These are phyloP conservation scores for Chrysoporthe austroafricana DNA, from an alignment of 2,329 filamentous ascomycete genomes.

Conservation along the genomic window DNA sequence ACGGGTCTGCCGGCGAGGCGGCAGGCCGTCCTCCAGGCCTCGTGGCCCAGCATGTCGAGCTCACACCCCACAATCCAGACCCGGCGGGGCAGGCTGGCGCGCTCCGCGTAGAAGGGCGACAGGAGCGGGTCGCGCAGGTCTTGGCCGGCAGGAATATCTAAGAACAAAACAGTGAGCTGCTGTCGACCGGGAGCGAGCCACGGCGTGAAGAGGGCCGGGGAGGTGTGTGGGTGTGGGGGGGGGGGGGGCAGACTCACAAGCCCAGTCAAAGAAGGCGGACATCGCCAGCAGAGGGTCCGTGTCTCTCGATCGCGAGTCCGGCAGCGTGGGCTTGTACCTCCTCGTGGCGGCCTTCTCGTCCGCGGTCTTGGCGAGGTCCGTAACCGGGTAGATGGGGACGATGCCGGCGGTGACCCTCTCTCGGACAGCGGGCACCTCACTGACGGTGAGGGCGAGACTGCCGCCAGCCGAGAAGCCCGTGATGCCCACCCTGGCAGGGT, in stretches of 20 bases:
- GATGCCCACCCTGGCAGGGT: conserved; percentile 45
- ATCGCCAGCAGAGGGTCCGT: conserved; percentile 37
- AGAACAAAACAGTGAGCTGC: too few relatives aligned
- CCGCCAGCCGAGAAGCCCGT: conserved; percentile 57
- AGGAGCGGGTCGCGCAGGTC: conserved; percentile 45
- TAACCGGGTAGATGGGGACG: conserved; percentile 49
- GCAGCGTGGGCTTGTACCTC: conserved; percentile 42
- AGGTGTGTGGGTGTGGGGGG: not conserved
- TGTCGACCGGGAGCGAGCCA: not conserved
- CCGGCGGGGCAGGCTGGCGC: conserved; percentile 43
- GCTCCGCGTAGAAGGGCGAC: conserved; percentile 42
- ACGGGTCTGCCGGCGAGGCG: conserved; percentile 39
- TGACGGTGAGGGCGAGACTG: conserved; percentile 48
- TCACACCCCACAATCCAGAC: conserved; percentile 50
- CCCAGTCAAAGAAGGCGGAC: conserved; percentile 45
- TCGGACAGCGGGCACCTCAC: conserved; percentile 44
- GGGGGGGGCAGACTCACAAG: conserved; percentile 32
- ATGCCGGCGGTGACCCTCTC: conserved; percentile 39
- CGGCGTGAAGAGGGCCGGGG: not conserved
- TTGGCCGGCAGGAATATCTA: conserved; percentile 39
- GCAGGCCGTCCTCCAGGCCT: conserved; percentile 44
- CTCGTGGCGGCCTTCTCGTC: conserved; percentile 38
- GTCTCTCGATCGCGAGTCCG: conserved; percentile 34
- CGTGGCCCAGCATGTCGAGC: conserved; percentile 50
- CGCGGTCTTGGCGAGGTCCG: conserved; percentile 43